These are phyloP conservation scores for Alternaria rosae DNA, from an alignment of 2,329 filamentous ascomycete species.

Conservation along the genomic window DNA sequence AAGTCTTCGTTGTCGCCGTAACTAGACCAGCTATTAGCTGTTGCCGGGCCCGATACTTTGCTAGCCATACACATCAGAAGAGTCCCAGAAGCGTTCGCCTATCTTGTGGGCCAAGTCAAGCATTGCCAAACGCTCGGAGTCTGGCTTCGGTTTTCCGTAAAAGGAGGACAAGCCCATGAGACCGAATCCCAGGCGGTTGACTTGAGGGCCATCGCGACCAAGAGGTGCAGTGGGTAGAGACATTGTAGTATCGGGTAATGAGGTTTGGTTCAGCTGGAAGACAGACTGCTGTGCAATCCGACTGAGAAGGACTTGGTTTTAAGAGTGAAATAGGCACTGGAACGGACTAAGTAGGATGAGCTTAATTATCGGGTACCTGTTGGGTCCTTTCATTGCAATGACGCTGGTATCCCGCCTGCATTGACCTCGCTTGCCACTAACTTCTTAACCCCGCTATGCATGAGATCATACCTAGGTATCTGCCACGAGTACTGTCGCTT, in stretches of 20 bases:
- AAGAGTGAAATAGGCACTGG: background rate
- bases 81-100: constrained; percentile 53
- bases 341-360: background rate
- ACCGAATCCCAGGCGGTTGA: constrained; percentile 62
- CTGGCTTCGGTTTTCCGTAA: constrained; percentile 58
- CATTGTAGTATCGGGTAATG: constrained; percentile 14
- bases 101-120: constrained; percentile 61
- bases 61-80: constrained; percentile 35
- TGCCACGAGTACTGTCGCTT: background rate
- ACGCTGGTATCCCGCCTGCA: constrained; percentile 2
- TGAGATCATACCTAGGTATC: constrained; percentile 1
- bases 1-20: constrained; percentile 47
- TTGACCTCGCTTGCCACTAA: background rate
- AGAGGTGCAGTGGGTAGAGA: constrained; percentile 56
- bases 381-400: background rate
- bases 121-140: constrained; percentile 60
- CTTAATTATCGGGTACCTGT: background rate
- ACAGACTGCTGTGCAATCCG: background rate
- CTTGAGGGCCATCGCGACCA: constrained; percentile 61
- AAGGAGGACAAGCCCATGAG: constrained; percentile 60
- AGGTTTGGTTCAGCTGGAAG: background rate
- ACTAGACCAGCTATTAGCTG: constrained; percentile 8
- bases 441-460: constrained; percentile 2
- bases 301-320: background rate
- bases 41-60: background rate